Evolutionary conservation across 2,329 filamentous ascomycete species (phyloP), one percentile per base, ranked within the genome.

Genomic region (Aureobasidium sp.): DNA sequence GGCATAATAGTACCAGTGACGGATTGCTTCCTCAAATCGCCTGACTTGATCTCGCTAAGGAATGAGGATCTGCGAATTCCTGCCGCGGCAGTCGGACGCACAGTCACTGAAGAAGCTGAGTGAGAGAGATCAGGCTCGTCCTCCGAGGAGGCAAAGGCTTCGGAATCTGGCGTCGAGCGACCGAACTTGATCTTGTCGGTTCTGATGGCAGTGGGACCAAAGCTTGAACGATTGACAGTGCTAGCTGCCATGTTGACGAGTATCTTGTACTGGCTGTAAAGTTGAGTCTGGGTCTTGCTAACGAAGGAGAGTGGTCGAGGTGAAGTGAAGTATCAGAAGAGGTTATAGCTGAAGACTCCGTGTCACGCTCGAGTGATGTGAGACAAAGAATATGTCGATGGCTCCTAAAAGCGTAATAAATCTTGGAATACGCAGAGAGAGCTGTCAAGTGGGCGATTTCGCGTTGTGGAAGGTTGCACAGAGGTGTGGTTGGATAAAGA

Each of bases 121-220:
- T 71, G 80, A 67, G 83, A 34, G 68, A 85, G 81, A 64, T 96
- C 89, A 63, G 80, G 82, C 74, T 99, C 94, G 73, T 97, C 94
- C 74, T 97, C 94, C 13, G 92, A 97, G 67, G 93, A 97, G 59
- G 89, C 92, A 64, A 97, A 79, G 57, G 90, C 93, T 73, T 60
- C 57, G 6, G 57, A 60, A 12, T 60, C 57, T 7, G 57, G 57
- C 1, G 57, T 60, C 7, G 57, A 60, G 24, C 57, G 57, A 2
- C 57, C 57, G 12, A 60, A 60, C 27, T 60, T 60, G 46, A 50
- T 60, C 57, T 60, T 60, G 17, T 60, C 57, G 4, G 46, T 9
- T 34, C 46, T 24, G 6, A 43, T 43, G 3, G n/a, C 46, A 24
- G 44, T 50, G 24, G 57, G 44, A 5, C 57, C 57, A 34, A 60